Evolutionary conservation across 2,329 filamentous ascomycete species (phyloP), one percentile per base, ranked within the genome.

Genomic region (Colletotrichum echinochloae): DNA sequence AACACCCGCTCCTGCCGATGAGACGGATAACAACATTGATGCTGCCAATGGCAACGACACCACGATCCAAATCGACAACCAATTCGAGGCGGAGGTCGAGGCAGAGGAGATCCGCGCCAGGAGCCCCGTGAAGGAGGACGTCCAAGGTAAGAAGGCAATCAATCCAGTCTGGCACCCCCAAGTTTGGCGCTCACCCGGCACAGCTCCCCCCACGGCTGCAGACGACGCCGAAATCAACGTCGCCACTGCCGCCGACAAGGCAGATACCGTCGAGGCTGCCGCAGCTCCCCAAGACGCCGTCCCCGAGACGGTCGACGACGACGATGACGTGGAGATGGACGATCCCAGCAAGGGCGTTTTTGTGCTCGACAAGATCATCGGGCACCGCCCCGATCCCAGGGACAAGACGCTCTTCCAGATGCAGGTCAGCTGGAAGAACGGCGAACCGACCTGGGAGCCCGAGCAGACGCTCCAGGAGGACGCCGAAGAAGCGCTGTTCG

Each of bases 391-490:
- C 3, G 63, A 72, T 20, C 62, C 60, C 16, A 65, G 62, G n/a
- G 72, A 73, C 48, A 46, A 65, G 33, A 72, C 70, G 2, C 70
- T 73, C 9, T 75, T 81, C 51, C 77, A 80, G 57, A 60, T 81
- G 11, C 73, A 77, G 6, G 75, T 81, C 33, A 74, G 77, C 30
- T 81, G 79, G 72, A 65, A 70, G 78, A 72, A 39, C 2, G 76
- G 74, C 16, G 77, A 78, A 59, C 62, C 61, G 6, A 79, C 77
- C 4, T 81, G 78, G 78, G 79, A 81, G 33, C 57, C 72, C 5
- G 80, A 81, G 54, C 74, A 76, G 18, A 78, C 78, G 64, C 78
- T 81, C 52, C 80, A 81, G 48, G 65, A 75, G 59, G 77, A 77
- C 52, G 79, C 78, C 1, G 76, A 75, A 33, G 78, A 80, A 28